Conservation (phyloP, 192 early-diverging fungal genomes). For the Coemansia sp. region DNA sequence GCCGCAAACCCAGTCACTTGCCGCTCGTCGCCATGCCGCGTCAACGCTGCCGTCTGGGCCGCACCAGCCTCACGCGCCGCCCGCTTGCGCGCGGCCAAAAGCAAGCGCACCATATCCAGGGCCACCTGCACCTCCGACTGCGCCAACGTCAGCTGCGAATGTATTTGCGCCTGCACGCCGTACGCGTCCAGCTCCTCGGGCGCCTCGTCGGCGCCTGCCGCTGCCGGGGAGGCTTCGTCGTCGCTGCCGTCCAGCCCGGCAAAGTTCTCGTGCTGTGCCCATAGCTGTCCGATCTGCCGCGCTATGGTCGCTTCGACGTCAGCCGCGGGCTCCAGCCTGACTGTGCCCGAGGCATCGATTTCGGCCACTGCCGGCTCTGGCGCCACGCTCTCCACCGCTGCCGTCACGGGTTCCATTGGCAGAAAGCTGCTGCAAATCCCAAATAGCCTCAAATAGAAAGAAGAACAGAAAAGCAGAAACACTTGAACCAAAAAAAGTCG, state of each 20-base stretch:
- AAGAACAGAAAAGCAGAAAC: neutral
- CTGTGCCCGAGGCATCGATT: conserved; percentile 11
- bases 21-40: conserved; percentile 5
- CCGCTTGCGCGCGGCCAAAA: conserved; percentile 33
- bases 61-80: conserved; percentile 4
- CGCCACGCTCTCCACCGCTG: conserved; percentile 22
- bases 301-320: conserved; percentile 23
- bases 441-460: too few relatives aligned
- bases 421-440: too few relatives aligned
- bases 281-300: conserved; percentile 39
- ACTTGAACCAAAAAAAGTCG: too few relatives aligned
- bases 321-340: conserved; percentile 10
- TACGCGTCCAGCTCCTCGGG: conserved; percentile 30
- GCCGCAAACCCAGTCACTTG: conserved; percentile 10
- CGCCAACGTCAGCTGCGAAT: conserved; percentile 30
- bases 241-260: conserved; percentile 16
- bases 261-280: conserved; percentile 34
- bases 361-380: conserved; percentile 16
- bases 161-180: conserved; percentile 23
- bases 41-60: neutral
- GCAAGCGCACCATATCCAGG: conserved; percentile 37
- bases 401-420: too few relatives aligned
- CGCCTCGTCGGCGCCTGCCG: neutral
- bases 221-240: neutral
- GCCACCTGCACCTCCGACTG: conserved; percentile 45